Evolutionary conservation across 73 alveolate species (phyloP).

Genomic region (Uronychia setigera): DNA sequence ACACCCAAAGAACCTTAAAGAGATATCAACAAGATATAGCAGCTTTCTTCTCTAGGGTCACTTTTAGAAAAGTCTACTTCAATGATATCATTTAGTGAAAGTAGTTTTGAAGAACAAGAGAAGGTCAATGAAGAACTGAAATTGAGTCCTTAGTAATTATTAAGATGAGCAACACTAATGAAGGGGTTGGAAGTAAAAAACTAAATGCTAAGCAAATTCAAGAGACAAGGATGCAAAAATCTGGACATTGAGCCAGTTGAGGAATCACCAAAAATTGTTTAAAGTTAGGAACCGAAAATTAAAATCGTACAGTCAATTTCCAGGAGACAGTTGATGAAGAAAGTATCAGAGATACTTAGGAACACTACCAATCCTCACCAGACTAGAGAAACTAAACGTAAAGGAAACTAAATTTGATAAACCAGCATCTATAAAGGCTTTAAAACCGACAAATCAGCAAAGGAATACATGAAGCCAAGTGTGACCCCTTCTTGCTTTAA

Average conservation of each 20-base stretch:
- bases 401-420: neutral
- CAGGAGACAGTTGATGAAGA: neutral
- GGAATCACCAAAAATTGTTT: neutral
- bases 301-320: neutral
- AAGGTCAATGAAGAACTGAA: neutral
- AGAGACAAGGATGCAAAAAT: neutral
- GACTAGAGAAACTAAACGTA: neutral
- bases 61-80: no score
- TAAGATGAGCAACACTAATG: neutral
- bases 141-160: neutral
- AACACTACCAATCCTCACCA: no score
- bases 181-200: neutral
- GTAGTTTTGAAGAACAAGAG: neutral
- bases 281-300: neutral
- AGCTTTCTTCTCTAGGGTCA: no score
- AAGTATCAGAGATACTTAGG: neutral
- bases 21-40: no score
- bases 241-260: neutral
- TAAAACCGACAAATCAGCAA: neutral
- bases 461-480: neutral
- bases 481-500: no score
- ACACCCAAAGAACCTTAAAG: neutral
- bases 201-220: neutral
- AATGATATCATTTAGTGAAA: no score
- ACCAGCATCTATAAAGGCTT: neutral